phyloP scores from a whole-genome alignment of 257 asterid genomes.

The Solanum rostratum region DNA sequence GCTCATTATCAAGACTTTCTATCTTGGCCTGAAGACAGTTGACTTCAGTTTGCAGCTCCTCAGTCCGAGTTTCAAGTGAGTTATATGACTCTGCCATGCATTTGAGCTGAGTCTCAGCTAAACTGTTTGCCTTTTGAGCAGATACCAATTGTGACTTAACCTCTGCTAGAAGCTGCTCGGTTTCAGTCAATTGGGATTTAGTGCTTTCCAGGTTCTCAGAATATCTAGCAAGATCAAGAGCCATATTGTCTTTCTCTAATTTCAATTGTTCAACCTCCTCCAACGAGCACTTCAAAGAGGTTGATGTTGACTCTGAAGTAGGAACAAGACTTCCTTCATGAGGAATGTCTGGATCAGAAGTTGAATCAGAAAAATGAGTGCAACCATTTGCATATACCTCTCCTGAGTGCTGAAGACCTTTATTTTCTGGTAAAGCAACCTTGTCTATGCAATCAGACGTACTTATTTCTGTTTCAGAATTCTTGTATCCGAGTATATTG shows the following conservation, averaged over 20 bases:
- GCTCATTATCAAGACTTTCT: constrained; percentile 47
- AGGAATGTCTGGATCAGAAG: constrained; percentile 70
- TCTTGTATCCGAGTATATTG: constrained; percentile 55
- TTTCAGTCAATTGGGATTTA: constrained; percentile 53
- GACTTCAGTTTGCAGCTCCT: constrained; percentile 58
- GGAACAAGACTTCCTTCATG: constrained; percentile 75
- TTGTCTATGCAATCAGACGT: constrained; percentile 81
- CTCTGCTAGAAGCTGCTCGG: constrained; percentile 68
- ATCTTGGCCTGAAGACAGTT: constrained; percentile 48
- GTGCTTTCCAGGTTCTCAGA: constrained; percentile 49
- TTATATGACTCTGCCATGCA: constrained; percentile 97
- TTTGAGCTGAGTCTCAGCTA: constrained; percentile 93
- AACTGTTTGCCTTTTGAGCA: constrained; percentile 65
- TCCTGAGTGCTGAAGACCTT: constrained; percentile 34
- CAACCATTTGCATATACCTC: constrained; percentile 53
- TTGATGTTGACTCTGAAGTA: constrained; percentile 50
- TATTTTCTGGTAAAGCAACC: constrained; percentile 80
- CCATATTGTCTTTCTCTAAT: constrained; percentile 59
- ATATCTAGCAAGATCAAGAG: constrained; percentile 46
- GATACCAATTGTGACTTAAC: constrained; percentile 66
- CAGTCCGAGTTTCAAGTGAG: constrained; percentile 68
- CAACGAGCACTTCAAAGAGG: constrained; percentile 63
- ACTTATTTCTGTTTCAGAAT: constrained; percentile 60
- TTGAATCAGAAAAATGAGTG: constrained; percentile 57
- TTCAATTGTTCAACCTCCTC: constrained; percentile 85